Evolutionary conservation across 768 basidiomycete genomes (phyloP), one percentile per base, ranked within the genome.

Genomic region (Leccinellum luteum): DNA sequence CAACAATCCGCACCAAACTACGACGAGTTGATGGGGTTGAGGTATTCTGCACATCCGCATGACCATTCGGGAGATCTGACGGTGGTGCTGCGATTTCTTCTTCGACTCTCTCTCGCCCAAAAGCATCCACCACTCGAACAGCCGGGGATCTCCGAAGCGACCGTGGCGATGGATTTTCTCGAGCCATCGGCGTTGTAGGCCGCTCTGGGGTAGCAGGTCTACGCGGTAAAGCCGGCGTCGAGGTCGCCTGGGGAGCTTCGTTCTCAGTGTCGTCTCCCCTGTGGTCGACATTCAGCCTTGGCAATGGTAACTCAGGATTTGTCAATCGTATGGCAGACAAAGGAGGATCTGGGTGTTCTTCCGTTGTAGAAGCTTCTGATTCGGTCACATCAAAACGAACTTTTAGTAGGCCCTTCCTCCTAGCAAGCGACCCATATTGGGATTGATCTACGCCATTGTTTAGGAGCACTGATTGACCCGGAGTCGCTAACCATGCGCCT

Each of bases 41-140:
- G 30, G 44, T 56, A 44, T 41, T 56, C 31, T 63, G 59, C 48
- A 31, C 54, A 34, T 74, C 68, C 56, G 59, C 61, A 23, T 55
- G 56, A 19, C 51, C 56, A 45, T 62, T 62, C 21, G 52, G 25
- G 31, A 57, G 49, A 28, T 50, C 30, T 23, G 34, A 34, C 35
- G 17, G 25, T 41, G 54, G 10, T 21, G 23, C 50, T 19, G 23
- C 38, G 45, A 43, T 21, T 10, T 34, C 47, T 59, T 66, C 59
- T 55, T 64, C 59, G 15, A 51, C 45, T 60, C 73, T 70, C 66
- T 84, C 79, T 44, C 82, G 74, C 9, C 89, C 89, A 67, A 81
- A 90, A 8, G 85, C 86, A 71, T 92, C 89, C 27, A 91, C 73
- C n/a, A 90, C 65, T 25, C 87, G 81, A 34, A 91, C 78, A 50